Conservation (phyloP, 2,329 filamentous ascomycete genomes). For the Nannizzia gypsea region DNA sequence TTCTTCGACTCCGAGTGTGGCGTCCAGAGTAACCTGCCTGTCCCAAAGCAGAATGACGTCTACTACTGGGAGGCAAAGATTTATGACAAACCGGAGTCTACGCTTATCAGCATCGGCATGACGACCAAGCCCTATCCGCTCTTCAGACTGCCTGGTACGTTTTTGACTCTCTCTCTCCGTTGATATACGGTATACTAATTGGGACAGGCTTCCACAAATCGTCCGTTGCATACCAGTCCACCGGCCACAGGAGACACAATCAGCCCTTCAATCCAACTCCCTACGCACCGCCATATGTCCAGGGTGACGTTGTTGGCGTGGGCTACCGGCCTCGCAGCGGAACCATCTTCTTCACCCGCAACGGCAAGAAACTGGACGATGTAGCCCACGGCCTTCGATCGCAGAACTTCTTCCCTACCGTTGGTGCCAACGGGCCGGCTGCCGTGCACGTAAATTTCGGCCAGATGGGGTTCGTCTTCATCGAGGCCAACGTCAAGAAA, state of each 20-base stretch:
- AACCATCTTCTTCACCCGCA: slow-evolving; percentile 91
- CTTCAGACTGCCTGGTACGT: slow-evolving; percentile 80
- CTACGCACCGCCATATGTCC: slow-evolving; percentile 75
- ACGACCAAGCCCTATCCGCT: slow-evolving; percentile 94
- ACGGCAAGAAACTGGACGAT: slow-evolving; percentile 94
- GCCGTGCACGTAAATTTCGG: slow-evolving; percentile 95
- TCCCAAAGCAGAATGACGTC: slow-evolving; percentile 97
- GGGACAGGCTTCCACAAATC: slow-evolving; percentile 72
- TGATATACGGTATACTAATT: not conserved
- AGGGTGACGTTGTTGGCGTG: slow-evolving; percentile 91
- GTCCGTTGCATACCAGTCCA: slow-evolving; percentile 83
- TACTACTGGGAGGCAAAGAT: slow-evolving; percentile 99
- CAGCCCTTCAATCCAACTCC: slow-evolving; percentile 72
- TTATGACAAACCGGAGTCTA: slow-evolving; percentile 89
- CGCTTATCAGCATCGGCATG: slow-evolving; percentile 80
- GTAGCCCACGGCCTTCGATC: slow-evolving; percentile 84
- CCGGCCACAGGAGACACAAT: slow-evolving; percentile 76
- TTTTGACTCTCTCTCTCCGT: not conserved
- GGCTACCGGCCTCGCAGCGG: slow-evolving; percentile 91
- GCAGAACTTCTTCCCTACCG: slow-evolving; percentile 93
- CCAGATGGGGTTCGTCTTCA: slow-evolving; percentile 95
- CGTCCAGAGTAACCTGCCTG: slow-evolving; percentile 89
- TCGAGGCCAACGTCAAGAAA: slow-evolving; percentile 99
- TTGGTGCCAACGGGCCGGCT: slow-evolving; percentile 91
- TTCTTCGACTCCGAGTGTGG: slow-evolving; percentile 98